A percentile compares a stretch with the other conserved stretches of the same genome.
phyloP scores from a whole-genome alignment of 2,329 filamentous ascomycete species.

The Pseudocercospora macadamiae region DNA sequence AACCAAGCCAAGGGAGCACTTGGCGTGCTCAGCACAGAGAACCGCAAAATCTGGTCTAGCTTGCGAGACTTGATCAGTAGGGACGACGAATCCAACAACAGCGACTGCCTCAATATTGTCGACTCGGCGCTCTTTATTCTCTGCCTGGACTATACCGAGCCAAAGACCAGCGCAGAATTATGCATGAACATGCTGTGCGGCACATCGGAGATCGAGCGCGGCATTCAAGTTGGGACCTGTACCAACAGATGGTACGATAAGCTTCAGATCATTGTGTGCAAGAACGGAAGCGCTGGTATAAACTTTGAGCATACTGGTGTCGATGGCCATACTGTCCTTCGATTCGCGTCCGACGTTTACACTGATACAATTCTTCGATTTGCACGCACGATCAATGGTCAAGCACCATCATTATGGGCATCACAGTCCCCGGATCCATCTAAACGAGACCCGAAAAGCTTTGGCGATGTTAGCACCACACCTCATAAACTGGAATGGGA shows the following conservation, averaged over 20 bases:
- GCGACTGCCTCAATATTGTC: slow-evolving; percentile 92
- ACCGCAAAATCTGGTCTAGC: slow-evolving; percentile 93
- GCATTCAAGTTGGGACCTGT: slow-evolving; percentile 95
- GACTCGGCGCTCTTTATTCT: slow-evolving; percentile 92
- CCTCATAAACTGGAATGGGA: slow-evolving; percentile 98
- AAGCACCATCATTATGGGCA: slow-evolving; percentile 88
- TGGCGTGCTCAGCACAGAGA: slow-evolving; percentile 93
- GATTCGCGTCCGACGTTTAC: slow-evolving; percentile 94
- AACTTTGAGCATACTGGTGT: slow-evolving; percentile 99
- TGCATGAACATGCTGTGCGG: slow-evolving; percentile 99
- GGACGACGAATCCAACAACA: slow-evolving; percentile 88
- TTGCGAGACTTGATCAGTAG: slow-evolving; percentile 83
- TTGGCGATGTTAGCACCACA: slow-evolving; percentile 89
- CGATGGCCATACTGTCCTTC: slow-evolving; percentile 93
- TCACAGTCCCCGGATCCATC: slow-evolving; percentile 88
- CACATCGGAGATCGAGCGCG: slow-evolving; percentile 85
- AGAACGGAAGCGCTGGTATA: slow-evolving; percentile 97
- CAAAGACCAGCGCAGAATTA: slow-evolving; percentile 76
- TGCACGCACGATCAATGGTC: slow-evolving; percentile 90
- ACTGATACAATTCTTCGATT: slow-evolving; percentile 97
- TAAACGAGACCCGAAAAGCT: slow-evolving; percentile 86
- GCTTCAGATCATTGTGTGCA: slow-evolving; percentile 97
- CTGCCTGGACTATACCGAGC: slow-evolving; percentile 91
- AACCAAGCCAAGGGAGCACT: slow-evolving; percentile 94
- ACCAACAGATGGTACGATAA: slow-evolving; percentile 99